Conservation (phyloP, 2,329 filamentous ascomycete species). For the Ceratocystis diversiconidia region DNA sequence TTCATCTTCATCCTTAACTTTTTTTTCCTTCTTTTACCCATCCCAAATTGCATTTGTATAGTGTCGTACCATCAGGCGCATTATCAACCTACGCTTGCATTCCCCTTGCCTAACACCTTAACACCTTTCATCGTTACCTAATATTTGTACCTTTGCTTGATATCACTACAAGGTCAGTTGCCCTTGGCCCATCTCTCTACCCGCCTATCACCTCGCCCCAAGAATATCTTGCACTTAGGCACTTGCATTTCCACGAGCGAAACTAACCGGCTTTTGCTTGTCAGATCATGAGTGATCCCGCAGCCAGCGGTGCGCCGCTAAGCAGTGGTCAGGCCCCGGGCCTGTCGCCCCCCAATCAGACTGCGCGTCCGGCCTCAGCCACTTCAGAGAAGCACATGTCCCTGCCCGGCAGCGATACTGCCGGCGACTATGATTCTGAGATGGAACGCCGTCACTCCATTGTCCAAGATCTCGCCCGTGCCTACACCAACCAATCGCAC, state of each 20-base stretch:
- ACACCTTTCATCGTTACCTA: not conserved
- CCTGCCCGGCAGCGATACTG: slow-evolving; percentile 18
- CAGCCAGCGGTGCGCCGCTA: slow-evolving; percentile 10
- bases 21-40: not conserved
- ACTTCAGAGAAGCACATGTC: slow-evolving; percentile 17
- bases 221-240: not conserved
- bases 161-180: not conserved
- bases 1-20: not conserved
- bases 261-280: not conserved
- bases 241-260: not conserved
- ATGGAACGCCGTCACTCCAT: slow-evolving; percentile 37
- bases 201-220: not conserved
- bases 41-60: not conserved
- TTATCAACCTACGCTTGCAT: not conserved
- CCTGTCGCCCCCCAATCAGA: slow-evolving; percentile 2
- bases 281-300: slow-evolving; percentile 9
- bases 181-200: not conserved
- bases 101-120: not conserved
- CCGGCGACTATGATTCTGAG: slow-evolving; percentile 30
- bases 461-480: slow-evolving; percentile 42
- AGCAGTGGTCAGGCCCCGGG: not conserved
- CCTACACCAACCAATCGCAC: slow-evolving; percentile 37
- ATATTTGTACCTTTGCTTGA: not conserved
- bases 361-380: slow-evolving; percentile 4
- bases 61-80: no score